Percentiles rank a stretch among this genome's conserved stretches.
phyloP scores from a whole-genome alignment of 805 yeast genomes.

The Teunomyces aglyptinius region DNA sequence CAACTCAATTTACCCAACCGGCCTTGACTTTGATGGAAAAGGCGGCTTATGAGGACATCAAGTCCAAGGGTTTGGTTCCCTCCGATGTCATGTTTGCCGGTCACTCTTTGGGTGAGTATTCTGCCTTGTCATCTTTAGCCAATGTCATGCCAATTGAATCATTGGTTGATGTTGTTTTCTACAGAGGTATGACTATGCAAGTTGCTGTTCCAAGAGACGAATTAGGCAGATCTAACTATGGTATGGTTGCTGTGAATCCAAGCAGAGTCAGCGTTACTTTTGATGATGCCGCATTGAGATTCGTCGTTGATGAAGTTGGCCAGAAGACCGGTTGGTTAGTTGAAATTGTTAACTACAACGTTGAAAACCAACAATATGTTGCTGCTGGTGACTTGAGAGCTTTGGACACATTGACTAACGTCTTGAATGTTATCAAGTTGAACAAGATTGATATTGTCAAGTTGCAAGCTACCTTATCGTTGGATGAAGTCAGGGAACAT shows the following conservation, averaged over 20 bases:
- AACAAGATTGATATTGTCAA: slow-evolving; percentile 93
- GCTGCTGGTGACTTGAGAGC: slow-evolving; percentile 98
- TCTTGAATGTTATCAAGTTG: slow-evolving; percentile 86
- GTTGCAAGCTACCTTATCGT: slow-evolving; percentile 74
- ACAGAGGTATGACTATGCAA: slow-evolving; percentile 99
- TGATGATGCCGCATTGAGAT: slow-evolving; percentile 89
- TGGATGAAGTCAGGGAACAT: slow-evolving; percentile 88
- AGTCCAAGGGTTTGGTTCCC: slow-evolving; percentile 92
- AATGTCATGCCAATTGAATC: slow-evolving; percentile 99
- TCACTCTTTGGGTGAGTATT: slow-evolving; percentile 98
- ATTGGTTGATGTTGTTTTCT: slow-evolving; percentile 94
- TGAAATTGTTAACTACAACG: slow-evolving; percentile 97
- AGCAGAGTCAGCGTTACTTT: slow-evolving; percentile 86
- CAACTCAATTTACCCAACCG: slow-evolving; percentile 99
- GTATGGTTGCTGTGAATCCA: slow-evolving; percentile 99
- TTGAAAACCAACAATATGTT: slow-evolving; percentile 97
- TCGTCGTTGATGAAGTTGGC: slow-evolving; percentile 87
- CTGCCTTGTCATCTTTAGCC: slow-evolving; percentile 94
- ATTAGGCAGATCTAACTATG: slow-evolving; percentile 93
- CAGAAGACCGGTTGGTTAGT: slow-evolving; percentile 86
- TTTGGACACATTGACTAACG: slow-evolving; percentile 88
- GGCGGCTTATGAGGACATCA: slow-evolving; percentile 97
- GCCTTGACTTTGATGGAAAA: slow-evolving; percentile 99
- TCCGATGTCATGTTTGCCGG: slow-evolving; percentile 95
- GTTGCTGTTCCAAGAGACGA: slow-evolving; percentile 99